Evolutionary conservation across 352 stramenopile genomes (phyloP).

Genomic region (Peronospora belbahrii): DNA sequence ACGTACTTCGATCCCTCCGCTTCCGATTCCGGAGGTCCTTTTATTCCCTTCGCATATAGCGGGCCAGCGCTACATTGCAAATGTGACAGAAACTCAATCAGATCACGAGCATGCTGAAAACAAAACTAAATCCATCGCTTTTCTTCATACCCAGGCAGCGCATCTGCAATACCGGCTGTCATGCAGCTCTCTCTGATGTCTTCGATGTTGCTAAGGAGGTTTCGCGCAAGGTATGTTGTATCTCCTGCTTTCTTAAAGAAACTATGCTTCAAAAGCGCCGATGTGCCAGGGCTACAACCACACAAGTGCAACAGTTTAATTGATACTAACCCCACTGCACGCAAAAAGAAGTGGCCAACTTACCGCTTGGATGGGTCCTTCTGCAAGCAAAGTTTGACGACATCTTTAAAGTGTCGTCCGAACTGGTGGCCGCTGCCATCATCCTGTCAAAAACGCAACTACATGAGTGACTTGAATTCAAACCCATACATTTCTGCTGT

Average conservation of each 20-base stretch:
- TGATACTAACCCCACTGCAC: not conserved
- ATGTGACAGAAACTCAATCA: not conserved
- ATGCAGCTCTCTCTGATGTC: constrained; percentile 87
- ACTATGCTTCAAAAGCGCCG: constrained; percentile 79
- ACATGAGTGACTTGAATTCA: not conserved
- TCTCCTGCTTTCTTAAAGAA: constrained; percentile 87
- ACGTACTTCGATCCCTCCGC: constrained; percentile 76
- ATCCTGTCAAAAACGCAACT: constrained; percentile 37
- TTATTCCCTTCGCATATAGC: constrained; percentile 76
- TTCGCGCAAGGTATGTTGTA: constrained; percentile 53
- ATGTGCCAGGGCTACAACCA: constrained; percentile 55
- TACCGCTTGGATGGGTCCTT: constrained; percentile 84
- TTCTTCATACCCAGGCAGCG: constrained; percentile 57
- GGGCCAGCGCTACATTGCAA: constrained; percentile 45
- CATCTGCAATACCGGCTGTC: constrained; percentile 73
- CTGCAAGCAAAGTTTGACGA: constrained; percentile 85
- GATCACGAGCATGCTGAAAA: not conserved
- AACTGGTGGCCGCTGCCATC: constrained; percentile 80
- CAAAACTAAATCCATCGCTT: not conserved
- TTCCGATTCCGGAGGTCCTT: constrained; percentile 51
- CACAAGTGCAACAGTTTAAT: not conserved
- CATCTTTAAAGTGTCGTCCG: constrained; percentile 80
- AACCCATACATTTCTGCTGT: not conserved
- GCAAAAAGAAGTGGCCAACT: not conserved
- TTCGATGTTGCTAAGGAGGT: constrained; percentile 68